Conservation (phyloP, 768 basidiomycete genomes). For the Punctularia strigosozonata region DNA sequence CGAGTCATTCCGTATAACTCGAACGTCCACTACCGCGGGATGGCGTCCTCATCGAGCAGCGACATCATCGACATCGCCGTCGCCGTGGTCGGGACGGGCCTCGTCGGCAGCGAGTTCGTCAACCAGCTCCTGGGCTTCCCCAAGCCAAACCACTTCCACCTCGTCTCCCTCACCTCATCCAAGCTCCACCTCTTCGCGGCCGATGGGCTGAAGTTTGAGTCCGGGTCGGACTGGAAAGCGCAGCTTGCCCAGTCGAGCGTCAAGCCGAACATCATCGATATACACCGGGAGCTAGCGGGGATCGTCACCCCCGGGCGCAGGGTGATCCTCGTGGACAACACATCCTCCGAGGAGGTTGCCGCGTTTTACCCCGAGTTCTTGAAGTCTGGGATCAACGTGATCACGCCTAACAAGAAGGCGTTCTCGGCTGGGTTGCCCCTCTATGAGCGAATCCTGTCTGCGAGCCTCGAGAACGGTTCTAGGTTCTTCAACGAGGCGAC, state of each 20-base stretch:
- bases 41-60: no score
- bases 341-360: constrained; percentile 76
- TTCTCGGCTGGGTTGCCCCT: constrained; percentile 62
- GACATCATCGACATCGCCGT: no score
- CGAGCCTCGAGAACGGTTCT: constrained; percentile 48
- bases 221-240: constrained; percentile 30
- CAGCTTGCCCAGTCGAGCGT: constrained; percentile 35
- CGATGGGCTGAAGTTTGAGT: constrained; percentile 29
- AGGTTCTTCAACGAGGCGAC: constrained; percentile 80
- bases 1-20: not conserved
- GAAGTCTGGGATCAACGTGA: constrained; percentile 66
- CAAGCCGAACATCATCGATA: constrained; percentile 27
- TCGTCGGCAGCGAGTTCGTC: constrained; percentile 85
- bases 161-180: constrained; percentile 63
- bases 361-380: constrained; percentile 73
- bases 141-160: constrained; percentile 39
- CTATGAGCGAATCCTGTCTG: constrained; percentile 55
- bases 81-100: constrained; percentile 83
- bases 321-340: constrained; percentile 83
- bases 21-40: no score
- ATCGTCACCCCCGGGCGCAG: constrained; percentile 36
- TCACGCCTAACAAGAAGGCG: constrained; percentile 98
- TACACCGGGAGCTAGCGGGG: constrained; percentile 29
- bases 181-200: constrained; percentile 44
- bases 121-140: constrained; percentile 65